These are phyloP conservation scores for Salix udensis DNA, from an alignment of 345 rosid genomes.

Conservation along the genomic window DNA sequence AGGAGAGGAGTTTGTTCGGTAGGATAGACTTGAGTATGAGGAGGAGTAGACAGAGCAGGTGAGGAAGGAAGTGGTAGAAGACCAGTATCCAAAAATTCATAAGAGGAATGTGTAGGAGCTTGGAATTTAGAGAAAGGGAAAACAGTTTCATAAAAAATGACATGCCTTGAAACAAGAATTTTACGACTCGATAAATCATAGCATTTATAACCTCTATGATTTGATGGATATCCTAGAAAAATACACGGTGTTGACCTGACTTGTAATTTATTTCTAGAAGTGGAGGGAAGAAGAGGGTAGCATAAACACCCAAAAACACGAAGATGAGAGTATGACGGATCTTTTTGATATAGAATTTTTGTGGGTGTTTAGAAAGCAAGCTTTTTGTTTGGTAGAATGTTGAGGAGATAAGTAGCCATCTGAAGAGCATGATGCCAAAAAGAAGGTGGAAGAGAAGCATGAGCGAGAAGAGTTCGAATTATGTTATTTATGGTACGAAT, in stretches of 20 bases:
- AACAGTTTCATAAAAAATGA: no score
- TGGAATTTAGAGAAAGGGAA: no score
- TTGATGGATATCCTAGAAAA: background rate
- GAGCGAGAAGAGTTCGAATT: background rate
- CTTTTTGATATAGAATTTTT: background rate
- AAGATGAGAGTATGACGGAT: background rate
- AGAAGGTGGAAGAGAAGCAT: background rate
- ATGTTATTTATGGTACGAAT: background rate
- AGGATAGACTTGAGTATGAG: no score
- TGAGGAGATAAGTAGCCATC: background rate
- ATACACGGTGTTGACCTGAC: background rate
- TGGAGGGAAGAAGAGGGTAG: background rate
- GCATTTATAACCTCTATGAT: background rate
- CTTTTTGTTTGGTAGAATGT: background rate
- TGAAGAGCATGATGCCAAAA: conserved; percentile 2
- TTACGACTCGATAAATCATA: background rate
- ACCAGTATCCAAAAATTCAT: no score
- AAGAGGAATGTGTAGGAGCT: no score
- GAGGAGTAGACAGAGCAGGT: background rate
- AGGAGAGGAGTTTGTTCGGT: no score
- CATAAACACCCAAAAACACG: background rate
- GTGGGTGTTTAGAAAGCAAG: background rate
- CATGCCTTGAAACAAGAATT: no score
- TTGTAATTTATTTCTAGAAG: background rate
- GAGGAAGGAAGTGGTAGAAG: background rate